Percentiles rank a stretch among this genome's conserved stretches.
Evolutionary conservation across 2,329 filamentous ascomycete genomes (phyloP).

Genomic region (Phaeosphaeria sp.): DNA sequence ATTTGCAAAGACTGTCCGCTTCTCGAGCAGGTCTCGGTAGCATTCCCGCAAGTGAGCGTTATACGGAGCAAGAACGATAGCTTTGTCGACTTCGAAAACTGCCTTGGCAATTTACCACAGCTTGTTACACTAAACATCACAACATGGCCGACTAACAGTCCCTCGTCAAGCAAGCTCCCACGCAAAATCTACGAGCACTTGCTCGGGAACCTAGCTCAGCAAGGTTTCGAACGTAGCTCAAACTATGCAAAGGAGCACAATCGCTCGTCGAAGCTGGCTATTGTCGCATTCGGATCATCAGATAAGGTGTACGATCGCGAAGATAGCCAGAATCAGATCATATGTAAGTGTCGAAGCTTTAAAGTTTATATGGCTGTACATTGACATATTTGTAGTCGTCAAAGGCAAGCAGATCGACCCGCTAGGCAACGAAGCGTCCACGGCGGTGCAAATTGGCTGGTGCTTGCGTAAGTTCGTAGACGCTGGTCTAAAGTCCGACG

Average conservation of each 20-base stretch:
- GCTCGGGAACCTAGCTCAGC: conserved; percentile 50
- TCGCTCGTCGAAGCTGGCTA: conserved; percentile 48
- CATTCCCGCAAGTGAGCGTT: conserved; percentile 54
- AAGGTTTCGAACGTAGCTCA: conserved; percentile 42
- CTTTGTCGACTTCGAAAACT: conserved; percentile 53
- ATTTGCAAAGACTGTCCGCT: conserved; percentile 54
- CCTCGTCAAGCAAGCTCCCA: conserved; percentile 49
- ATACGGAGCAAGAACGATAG: conserved; percentile 50
- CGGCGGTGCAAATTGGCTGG: conserved; percentile 55
- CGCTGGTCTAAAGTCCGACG: conserved; percentile 50
- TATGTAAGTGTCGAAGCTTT: conserved; percentile 9
- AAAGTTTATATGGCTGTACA: background rate
- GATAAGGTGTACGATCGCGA: conserved; percentile 57
- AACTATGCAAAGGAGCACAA: conserved; percentile 33
- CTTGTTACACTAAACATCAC: conserved; percentile 57
- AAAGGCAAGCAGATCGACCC: conserved; percentile 52
- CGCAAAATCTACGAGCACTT: conserved; percentile 55
- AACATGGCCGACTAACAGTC: conserved; percentile 55
- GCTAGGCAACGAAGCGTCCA: conserved; percentile 48
- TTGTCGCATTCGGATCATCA: conserved; percentile 55
- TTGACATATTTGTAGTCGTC: conserved; percentile 35
- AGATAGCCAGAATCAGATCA: conserved; percentile 54
- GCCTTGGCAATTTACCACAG: conserved; percentile 46
- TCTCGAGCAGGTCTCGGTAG: conserved; percentile 56
- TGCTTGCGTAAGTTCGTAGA: conserved; percentile 55